Base-by-base conservation (phyloP, 495 filamentous ascomycete genomes). In the Podospora didyma region DNA sequence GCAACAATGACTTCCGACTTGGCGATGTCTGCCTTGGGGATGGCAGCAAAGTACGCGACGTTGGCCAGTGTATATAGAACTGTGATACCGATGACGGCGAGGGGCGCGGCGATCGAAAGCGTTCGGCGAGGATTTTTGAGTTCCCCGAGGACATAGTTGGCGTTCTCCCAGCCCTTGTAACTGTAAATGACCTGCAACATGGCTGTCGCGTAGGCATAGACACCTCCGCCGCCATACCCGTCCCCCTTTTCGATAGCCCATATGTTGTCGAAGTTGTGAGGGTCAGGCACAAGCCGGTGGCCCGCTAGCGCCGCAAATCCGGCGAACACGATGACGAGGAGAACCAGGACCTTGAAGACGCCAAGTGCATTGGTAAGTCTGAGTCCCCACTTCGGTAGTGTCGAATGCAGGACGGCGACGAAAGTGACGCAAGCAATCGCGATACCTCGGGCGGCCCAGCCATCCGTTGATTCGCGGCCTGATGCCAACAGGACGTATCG, bases 401-500 rank as follows among this genome's bases (percentile, higher is more conserved):
- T 65, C 0, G 82, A 65, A 58, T 89, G 85, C 22, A 89, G 71
- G 0, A 80, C 71, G 14, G 80, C 74, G 0, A 83, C 81, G 39
- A 87, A 75, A 48, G 81, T 83, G 3, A 66, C 61, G 58, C 65
- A 68, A 16, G 78, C 80, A 16, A 88, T 66, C 1, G 79, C 86
- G 53, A 88, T 79, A 23, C 73, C 79, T 22, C 85, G 81, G 47
- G 83, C 79, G 41, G 78, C 77, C 81, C 84, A 88, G n/a, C 77
- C 73, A 56, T 81, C 79, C 3, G 58, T 51, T 20, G 79, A 75
- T 16, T 81, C 63, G 50, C 64, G 69, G 22, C 81, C 79, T 0
- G 82, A 74, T 0, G 85, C 86, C 58, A 80, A 80, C 64, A 89
- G 79, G 41, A 86, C 76, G 62, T 89, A 89, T 51, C 83, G 73